Evolutionary conservation across 495 filamentous ascomycete genomes (phyloP).

Genomic region (Xylaria cubensis): DNA sequence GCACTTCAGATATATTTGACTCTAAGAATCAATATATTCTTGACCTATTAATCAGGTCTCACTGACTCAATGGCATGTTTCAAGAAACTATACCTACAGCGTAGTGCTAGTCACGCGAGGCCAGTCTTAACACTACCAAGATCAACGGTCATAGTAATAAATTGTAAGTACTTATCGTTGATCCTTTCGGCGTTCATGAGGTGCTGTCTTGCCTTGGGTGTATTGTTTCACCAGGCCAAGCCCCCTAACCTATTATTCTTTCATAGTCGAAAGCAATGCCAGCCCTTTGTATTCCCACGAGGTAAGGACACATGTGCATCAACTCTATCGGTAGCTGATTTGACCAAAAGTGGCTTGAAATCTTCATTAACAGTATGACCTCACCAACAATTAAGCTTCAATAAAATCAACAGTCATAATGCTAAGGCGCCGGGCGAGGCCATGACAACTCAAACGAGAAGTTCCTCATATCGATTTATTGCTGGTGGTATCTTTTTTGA

Average conservation of each 20-base stretch:
- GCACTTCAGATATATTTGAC: background rate
- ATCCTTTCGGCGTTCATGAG: background rate
- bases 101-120: background rate
- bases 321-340: no score
- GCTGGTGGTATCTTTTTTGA: slow-evolving; percentile 2
- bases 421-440: no score
- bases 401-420: no score
- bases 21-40: background rate
- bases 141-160: background rate
- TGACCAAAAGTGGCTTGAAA: no score
- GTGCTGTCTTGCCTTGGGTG: background rate
- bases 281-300: no score
- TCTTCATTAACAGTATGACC: no score
- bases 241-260: background rate
- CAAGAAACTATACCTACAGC: no score
- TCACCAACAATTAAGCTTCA: no score
- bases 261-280: no score
- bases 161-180: background rate
- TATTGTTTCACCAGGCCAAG: background rate
- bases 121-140: background rate
- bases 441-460: background rate
- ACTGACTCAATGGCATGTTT: background rate
- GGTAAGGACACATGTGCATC: no score
- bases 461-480: background rate
- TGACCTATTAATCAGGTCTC: background rate